A percentile compares a stretch with the other conserved stretches of the same genome.
Evolutionary conservation across 768 basidiomycete species (phyloP).

Genomic region (Mycena venus): DNA sequence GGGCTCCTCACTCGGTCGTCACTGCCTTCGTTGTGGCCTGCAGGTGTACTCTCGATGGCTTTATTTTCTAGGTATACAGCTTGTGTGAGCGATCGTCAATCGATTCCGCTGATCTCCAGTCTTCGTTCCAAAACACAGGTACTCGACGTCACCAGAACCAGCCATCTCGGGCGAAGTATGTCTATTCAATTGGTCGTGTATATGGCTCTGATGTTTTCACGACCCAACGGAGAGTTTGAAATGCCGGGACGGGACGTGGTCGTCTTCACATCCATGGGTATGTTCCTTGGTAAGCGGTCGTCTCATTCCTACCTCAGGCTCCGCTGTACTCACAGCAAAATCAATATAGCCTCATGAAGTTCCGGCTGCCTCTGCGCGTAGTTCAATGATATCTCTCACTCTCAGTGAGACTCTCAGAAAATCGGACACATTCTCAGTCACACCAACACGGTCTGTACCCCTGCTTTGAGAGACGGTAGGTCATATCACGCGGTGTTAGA

Average conservation of each 20-base stretch:
- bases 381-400: not conserved
- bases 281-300: not conserved
- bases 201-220: not conserved
- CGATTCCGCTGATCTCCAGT: not conserved
- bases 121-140: not conserved
- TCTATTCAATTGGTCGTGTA: not conserved
- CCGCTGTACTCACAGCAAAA: not conserved
- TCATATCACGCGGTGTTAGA: not conserved
- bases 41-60: too few relatives aligned
- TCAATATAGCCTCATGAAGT: not conserved
- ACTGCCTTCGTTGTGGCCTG: too few relatives aligned
- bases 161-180: not conserved
- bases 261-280: not conserved
- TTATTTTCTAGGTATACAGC: too few relatives aligned
- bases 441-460: not conserved
- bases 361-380: not conserved
- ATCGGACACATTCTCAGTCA: not conserved
- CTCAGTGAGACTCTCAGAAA: not conserved
- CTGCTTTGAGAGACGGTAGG: conserved; percentile 1
- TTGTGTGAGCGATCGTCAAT: not conserved
- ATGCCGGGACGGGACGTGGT: not conserved
- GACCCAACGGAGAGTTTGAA: not conserved
- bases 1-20: too few relatives aligned
- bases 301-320: not conserved
- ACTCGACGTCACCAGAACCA: not conserved